Base-by-base conservation (phyloP, 176 grass and related monocot genomes). In the Triticum turgidum region DNA sequence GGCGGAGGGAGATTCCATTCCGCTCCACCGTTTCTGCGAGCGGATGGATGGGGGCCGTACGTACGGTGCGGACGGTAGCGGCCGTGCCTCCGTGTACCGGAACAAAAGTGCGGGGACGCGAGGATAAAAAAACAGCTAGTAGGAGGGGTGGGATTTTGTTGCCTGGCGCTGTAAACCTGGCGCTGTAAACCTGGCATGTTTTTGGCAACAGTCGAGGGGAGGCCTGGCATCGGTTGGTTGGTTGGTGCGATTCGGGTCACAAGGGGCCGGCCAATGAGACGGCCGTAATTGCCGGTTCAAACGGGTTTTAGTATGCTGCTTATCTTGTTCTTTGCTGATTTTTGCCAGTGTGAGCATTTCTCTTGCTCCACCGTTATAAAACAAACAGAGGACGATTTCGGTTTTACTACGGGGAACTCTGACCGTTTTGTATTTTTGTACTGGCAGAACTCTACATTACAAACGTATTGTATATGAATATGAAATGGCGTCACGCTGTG, bases 101-200 rank as follows among this genome's bases (percentile, higher is more conserved):
- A 41, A 13, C 69, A 24, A 39, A 73, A 25, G 4, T 21, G 35
- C 10, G 69, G 37, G 20, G 21, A 42, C 1, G 49, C 0, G 14
- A 15, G 4, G 45, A 54, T 54, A 18, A 18, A 49, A 12, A 54
- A 54, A 17, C 15, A 2, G 4, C 4, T 14, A 3, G 3, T 12
- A 12, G 11, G 2, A 49, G 49, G 41, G 41, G 70, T n/a, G 67
- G 70, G 39, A 14, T 73, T 71, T 73, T 73, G 71, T 47, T 47
- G 71, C 39, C 71, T 73, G 71, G 71, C 71, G 71, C 71, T 73
- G 71, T 73, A 73, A 73, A 27, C 71, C 38, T 73, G 39, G 38
- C 5, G 71, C 71, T 73, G 71, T 73, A 73, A 73, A 27, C 71
- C 38, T 73, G 39, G 38, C 5, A 9, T 59, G 54, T 9, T 59